phyloP scores from a whole-genome alignment of 1,139 yeast species.

The Candida pseudocylindracea region DNA sequence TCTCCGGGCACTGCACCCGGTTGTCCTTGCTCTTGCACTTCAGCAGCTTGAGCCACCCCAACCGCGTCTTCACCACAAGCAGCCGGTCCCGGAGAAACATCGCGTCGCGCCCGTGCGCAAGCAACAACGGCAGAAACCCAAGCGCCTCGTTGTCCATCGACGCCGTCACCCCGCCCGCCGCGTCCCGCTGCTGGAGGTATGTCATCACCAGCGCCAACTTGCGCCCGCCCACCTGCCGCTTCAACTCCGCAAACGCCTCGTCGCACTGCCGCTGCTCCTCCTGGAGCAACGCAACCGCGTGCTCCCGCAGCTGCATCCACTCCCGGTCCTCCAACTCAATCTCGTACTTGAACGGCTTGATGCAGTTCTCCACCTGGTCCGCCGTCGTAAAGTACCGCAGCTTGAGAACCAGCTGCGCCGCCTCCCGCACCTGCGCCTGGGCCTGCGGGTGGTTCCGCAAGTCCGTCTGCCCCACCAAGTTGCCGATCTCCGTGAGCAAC shows the following conservation, averaged over 20 bases:
- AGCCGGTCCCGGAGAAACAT: slow-evolving; percentile 59
- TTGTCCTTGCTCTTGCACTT: slow-evolving; percentile 61
- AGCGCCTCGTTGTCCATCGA: slow-evolving; percentile 30
- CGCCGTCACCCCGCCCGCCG: slow-evolving; percentile 2
- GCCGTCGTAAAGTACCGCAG: slow-evolving; percentile 78
- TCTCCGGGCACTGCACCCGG: slow-evolving; percentile 85
- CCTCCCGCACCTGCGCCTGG: slow-evolving; percentile 58
- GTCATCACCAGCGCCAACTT: slow-evolving; percentile 68
- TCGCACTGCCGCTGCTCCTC: slow-evolving; percentile 81
- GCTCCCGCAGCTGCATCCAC: slow-evolving; percentile 70
- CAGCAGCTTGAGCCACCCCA: slow-evolving; percentile 53
- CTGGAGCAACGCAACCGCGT: slow-evolving; percentile 44
- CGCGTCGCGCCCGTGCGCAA: slow-evolving; percentile 68
- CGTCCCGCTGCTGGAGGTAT: slow-evolving; percentile 32
- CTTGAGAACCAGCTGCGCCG: slow-evolving; percentile 61
- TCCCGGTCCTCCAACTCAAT: slow-evolving; percentile 91
- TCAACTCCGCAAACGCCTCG: slow-evolving; percentile 35
- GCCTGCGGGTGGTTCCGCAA: slow-evolving; percentile 74
- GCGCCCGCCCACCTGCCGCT: slow-evolving; percentile 57
- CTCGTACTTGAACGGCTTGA: slow-evolving; percentile 92
- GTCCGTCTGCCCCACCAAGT: slow-evolving; percentile 50
- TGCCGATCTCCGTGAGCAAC: slow-evolving; percentile 53
- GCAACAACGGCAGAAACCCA: slow-evolving; percentile 52
- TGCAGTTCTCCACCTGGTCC: slow-evolving; percentile 95
- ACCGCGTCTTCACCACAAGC: slow-evolving; percentile 50